phyloP scores from a whole-genome alignment of 2,329 filamentous ascomycete species.

The Gremmenia infestans region DNA sequence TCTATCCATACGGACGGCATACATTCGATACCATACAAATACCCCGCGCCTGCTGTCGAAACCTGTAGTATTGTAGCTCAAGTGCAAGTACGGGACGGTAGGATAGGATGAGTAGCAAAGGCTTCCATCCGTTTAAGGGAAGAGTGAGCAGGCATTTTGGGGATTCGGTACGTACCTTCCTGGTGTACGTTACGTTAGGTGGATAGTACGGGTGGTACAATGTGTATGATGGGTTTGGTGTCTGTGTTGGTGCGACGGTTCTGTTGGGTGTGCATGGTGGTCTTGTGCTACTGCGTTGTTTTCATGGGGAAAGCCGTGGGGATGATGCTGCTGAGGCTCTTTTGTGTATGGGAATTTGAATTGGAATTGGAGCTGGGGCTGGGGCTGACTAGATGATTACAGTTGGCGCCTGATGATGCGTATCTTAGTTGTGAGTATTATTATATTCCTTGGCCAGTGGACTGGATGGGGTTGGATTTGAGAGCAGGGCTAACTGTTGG shows the following conservation, averaged over 20 bases:
- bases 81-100: not conserved
- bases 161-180: conserved; percentile 38
- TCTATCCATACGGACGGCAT: too few relatives aligned
- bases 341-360: conserved; percentile 5
- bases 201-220: not conserved
- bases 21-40: too few relatives aligned
- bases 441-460: not conserved
- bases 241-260: too few relatives aligned
- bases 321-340: too few relatives aligned
- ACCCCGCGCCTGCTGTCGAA: too few relatives aligned
- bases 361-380: conserved; percentile 6
- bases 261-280: too few relatives aligned
- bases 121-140: conserved; percentile 50
- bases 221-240: not conserved
- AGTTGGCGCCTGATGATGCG: conserved; percentile 59
- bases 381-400: conserved; percentile 20
- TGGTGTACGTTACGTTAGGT: not conserved
- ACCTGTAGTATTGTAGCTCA: too few relatives aligned
- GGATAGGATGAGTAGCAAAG: conserved; percentile 28
- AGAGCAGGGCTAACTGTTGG: conserved; percentile 3
- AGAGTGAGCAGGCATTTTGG: conserved; percentile 46
- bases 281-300: not conserved
- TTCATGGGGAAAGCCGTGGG: not conserved
- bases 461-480: conserved; percentile 2
- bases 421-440: conserved; percentile 61